These are phyloP conservation scores for Picea sitchensis DNA, from an alignment of 75 land plant genomes.

Conservation along the genomic window DNA sequence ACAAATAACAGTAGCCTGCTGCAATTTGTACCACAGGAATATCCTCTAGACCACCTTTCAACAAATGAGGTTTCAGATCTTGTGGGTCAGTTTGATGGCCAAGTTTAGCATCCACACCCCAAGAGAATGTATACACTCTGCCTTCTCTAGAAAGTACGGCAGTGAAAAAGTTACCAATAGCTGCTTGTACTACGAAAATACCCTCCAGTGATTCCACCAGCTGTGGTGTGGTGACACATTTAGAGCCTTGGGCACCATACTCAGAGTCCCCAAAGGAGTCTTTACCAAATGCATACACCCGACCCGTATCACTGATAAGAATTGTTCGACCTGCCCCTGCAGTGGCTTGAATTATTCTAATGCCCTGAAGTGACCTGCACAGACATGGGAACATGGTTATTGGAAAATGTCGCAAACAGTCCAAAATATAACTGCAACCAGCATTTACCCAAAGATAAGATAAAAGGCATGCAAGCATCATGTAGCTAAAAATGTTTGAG, in stretches of 20 bases:
- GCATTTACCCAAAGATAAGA: not conserved
- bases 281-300: constrained; percentile 78
- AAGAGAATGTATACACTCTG: constrained; percentile 74
- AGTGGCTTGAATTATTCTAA: constrained; percentile 70
- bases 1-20: constrained; percentile 87
- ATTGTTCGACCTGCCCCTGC: constrained; percentile 74
- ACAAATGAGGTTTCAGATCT: constrained; percentile 57
- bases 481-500: not conserved
- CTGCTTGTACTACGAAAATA: constrained; percentile 83
- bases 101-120: constrained; percentile 67
- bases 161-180: constrained; percentile 84
- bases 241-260: constrained; percentile 54
- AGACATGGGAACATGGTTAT: not conserved
- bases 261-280: constrained; percentile 80
- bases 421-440: not conserved
- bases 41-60: constrained; percentile 65
- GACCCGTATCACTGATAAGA: constrained; percentile 75
- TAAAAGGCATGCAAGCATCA: not conserved
- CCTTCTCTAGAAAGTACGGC: constrained; percentile 88
- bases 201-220: constrained; percentile 70
- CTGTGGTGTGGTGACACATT: constrained; percentile 47
- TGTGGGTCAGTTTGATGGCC: constrained; percentile 76
- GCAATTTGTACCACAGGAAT: constrained; percentile 90
- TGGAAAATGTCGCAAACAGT: not conserved
- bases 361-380: constrained; percentile 70